Percentiles rank a stretch among this genome's conserved stretches.
phyloP scores from a whole-genome alignment of 1,284 basidiomycete species.

The Ceratobasidium sp. region DNA sequence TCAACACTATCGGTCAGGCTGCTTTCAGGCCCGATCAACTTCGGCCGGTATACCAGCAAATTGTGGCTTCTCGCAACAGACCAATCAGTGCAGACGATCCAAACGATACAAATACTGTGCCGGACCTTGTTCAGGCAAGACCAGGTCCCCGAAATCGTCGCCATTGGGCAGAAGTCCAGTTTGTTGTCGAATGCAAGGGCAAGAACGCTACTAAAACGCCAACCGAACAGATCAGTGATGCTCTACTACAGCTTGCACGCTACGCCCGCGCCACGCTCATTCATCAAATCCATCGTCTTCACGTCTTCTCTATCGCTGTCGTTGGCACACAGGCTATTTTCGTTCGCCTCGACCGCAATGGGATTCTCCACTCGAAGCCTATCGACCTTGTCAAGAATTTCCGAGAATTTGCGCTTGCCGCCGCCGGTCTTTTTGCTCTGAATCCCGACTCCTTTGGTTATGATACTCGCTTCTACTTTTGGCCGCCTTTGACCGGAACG shows the following conservation, averaged over 20 bases:
- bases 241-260: constrained; percentile 29
- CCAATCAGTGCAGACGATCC: constrained; percentile 15
- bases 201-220: neutral
- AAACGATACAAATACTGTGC: constrained; percentile 9
- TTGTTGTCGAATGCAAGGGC: constrained; percentile 30
- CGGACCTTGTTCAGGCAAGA: constrained; percentile 16
- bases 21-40: constrained; percentile 8
- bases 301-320: neutral
- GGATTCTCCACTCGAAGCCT: constrained; percentile 21
- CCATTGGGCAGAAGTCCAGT: constrained; percentile 24
- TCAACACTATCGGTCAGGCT: constrained; percentile 3
- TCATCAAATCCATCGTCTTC: constrained; percentile 12
- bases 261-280: constrained; percentile 28
- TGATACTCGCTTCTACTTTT: constrained; percentile 13
- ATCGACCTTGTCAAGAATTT: neutral
- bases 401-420: neutral
- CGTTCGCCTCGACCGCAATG: neutral
- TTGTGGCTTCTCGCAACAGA: neutral
- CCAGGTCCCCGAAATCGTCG: neutral
- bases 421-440: constrained; percentile 15
- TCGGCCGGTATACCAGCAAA: constrained; percentile 1
- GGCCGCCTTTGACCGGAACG: neutral
- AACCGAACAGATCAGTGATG: constrained; percentile 4
- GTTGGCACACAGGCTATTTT: neutral
- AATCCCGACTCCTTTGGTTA: neutral